A percentile compares a stretch with the other conserved stretches of the same genome.
Evolutionary conservation across 176 grass and related monocot genomes (phyloP).

Genomic region (Oryza coarctata): DNA sequence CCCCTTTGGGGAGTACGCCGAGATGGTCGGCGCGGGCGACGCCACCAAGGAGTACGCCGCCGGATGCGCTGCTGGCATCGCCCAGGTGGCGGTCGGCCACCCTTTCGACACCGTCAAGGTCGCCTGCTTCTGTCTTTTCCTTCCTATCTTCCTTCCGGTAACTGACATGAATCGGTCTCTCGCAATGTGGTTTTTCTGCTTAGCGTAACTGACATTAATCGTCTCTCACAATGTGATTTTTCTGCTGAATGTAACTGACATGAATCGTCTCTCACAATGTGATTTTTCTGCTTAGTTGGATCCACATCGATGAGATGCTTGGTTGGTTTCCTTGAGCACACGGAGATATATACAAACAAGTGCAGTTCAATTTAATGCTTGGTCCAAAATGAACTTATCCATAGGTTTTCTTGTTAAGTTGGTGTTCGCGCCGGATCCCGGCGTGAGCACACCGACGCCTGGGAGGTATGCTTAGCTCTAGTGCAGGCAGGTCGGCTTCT

Average conservation of each 20-base stretch:
- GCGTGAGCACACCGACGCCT: no score
- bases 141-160: background rate
- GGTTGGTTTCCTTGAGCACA: background rate
- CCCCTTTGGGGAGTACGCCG: no score
- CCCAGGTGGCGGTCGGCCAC: slow-evolving; percentile 65
- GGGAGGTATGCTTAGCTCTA: no score
- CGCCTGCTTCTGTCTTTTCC: background rate
- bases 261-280: background rate
- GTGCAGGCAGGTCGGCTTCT: no score
- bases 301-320: slow-evolving; percentile 17
- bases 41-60: slow-evolving; percentile 63
- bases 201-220: background rate
- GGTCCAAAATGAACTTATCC: background rate
- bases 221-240: background rate
- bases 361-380: slow-evolving; percentile 1
- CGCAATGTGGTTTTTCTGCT: background rate
- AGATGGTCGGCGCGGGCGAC: slow-evolving; percentile 38
- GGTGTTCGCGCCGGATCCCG: no score
- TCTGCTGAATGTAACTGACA: background rate
- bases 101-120: slow-evolving; percentile 87
- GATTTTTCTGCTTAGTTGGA: background rate
- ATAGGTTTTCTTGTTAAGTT: background rate
- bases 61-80: slow-evolving; percentile 56
- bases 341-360: background rate
- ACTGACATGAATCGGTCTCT: background rate